Conservation (phyloP, 2,329 filamentous ascomycete genomes). For the Nemania sp. region DNA sequence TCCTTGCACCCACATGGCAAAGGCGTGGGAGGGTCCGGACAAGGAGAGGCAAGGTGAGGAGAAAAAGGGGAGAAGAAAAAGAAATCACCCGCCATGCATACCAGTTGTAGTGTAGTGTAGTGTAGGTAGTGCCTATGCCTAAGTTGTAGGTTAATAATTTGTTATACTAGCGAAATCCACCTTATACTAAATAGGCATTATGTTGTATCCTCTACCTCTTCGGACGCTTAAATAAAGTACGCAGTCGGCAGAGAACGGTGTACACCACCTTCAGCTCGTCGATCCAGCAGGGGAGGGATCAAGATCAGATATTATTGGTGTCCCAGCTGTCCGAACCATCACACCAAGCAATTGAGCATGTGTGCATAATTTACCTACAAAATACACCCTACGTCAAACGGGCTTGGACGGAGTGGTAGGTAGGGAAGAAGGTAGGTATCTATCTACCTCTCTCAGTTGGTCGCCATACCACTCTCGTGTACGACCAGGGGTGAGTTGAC, state of each 20-base stretch:
- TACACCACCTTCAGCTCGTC: not conserved
- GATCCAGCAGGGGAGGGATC: constrained; percentile 11
- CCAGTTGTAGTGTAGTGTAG: not conserved
- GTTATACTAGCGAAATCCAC: no score
- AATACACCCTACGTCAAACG: not conserved
- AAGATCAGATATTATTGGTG: not conserved
- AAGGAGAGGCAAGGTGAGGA: constrained; percentile 9
- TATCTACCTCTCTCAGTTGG: not conserved
- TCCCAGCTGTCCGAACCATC: not conserved
- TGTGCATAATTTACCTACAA: not conserved
- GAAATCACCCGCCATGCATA: not conserved
- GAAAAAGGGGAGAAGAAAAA: constrained; percentile 4
- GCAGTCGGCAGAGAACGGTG: no score
- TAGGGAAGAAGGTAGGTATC: no score
- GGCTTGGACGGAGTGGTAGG: no score
- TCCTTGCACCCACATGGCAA: constrained; percentile 27
- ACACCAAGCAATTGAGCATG: not conserved
- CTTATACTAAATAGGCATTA: not conserved
- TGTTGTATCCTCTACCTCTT: not conserved
- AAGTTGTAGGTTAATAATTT: no score
- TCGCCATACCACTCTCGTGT: not conserved
- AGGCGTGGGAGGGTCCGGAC: constrained; percentile 18
- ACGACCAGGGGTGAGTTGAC: constrained; percentile 5
- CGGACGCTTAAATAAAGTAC: not conserved
- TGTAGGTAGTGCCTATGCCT: no score